Evolutionary conservation across 257 asterid species (phyloP), one percentile per base, ranked within the genome.

Genomic region (Solanum verrucosum): DNA sequence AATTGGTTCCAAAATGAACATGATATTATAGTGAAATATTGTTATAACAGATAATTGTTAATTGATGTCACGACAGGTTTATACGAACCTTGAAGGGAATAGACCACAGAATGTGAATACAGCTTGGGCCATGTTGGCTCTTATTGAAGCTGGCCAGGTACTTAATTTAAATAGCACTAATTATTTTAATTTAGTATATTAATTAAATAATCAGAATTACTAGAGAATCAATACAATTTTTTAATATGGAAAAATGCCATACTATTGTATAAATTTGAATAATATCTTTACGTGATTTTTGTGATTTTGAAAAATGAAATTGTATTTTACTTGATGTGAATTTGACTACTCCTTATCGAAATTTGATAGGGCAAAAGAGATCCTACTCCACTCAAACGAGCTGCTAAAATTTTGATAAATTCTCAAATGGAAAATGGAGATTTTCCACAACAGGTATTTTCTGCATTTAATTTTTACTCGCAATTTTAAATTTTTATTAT

Each of bases 101-200:
- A 92, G 87, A 81, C 84, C 96, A 21, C 96, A 95, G 88, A 84
- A 84, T 18, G 97, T 94, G 42, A 91, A 91, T 91, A 95, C 96
- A n/a, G 95, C 87, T 84, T 95, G 98, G 98, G 97, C 98, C 70
- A 88, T 94, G 93, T 88, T 95, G 89, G 94, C 94, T 40, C 98
- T 95, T 77, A 88, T 93, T 52, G 93, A 94, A 89, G 94, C 96
- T 81, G 97, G 94, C 9, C 96, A 94, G 93, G 98, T 93, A 90
- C 88, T 89, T 34, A 73, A 8, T 72, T 91, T 40, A 20, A n/a
- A 8, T n/a, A 65, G 2, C 35, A 63, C 0, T 7, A n/a, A n/a
- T 14, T 21, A 7, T 60, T 27, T 3, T 3, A 8, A 27, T 4
- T 31, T 59, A 37, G 46, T 4, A 10, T 18, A 70, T 21, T 25